A percentile compares a stretch with the other conserved stretches of the same genome.
These are phyloP conservation scores for Atalantia buxifolia DNA, from an alignment of 345 rosid species.

Conservation along the genomic window DNA sequence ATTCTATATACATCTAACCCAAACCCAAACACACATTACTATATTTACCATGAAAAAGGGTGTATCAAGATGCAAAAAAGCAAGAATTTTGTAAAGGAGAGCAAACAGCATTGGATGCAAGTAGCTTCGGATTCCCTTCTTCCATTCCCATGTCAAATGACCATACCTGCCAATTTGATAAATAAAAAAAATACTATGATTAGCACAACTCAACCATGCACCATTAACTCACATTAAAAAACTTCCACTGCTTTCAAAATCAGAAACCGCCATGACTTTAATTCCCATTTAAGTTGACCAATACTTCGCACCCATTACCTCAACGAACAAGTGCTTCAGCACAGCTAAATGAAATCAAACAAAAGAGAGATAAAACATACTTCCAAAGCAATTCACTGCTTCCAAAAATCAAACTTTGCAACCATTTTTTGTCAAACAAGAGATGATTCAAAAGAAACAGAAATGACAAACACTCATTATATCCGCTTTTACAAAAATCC, in stretches of 20 bases:
- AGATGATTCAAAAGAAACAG: neutral
- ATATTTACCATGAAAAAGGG: constrained; percentile 68
- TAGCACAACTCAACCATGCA: neutral
- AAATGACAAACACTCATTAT: neutral
- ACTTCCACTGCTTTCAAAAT: neutral
- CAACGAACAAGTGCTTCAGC: neutral
- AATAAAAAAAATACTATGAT: neutral
- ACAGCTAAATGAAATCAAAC: neutral
- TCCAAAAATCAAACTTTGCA: neutral
- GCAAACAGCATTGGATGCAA: constrained; percentile 87
- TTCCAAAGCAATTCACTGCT: neutral
- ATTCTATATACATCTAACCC: neutral
- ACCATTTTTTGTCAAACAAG: neutral
- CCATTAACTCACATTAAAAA: neutral
- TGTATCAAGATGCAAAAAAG: constrained; percentile 60
- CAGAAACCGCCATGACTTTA: neutral
- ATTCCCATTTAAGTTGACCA: neutral
- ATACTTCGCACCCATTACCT: neutral
- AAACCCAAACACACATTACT: neutral
- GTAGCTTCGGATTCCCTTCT: constrained; percentile 83
- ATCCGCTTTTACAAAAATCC: neutral
- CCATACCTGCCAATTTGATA: constrained; percentile 58
- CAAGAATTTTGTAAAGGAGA: constrained; percentile 60
- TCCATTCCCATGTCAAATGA: constrained; percentile 95
- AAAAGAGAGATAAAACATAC: neutral